Conservation (phyloP, 2,329 filamentous ascomycete species). For the Gaeumannomyces tritici region DNA sequence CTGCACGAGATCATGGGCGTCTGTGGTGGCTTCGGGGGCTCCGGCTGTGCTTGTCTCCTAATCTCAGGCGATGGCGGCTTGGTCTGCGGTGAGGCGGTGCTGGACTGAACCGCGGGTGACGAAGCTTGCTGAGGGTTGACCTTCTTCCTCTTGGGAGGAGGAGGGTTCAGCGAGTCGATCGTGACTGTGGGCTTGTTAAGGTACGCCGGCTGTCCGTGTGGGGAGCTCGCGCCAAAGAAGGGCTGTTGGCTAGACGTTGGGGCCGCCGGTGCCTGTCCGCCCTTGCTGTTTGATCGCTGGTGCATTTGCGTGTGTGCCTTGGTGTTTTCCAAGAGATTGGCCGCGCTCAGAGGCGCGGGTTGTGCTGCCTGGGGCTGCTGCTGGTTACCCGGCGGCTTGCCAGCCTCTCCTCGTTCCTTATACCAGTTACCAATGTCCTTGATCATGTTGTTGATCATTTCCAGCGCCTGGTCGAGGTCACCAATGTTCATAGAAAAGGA, state of each 20-base stretch:
- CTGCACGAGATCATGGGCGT: slow-evolving; percentile 39
- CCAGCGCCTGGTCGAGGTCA: slow-evolving; percentile 40
- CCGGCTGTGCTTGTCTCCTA: slow-evolving; percentile 23
- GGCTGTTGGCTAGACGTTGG: slow-evolving; percentile 49
- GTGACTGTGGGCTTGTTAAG: slow-evolving; percentile 41
- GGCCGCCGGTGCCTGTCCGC: slow-evolving; percentile 41
- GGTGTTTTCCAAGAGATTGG: slow-evolving; percentile 42
- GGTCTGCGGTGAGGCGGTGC: slow-evolving; percentile 33
- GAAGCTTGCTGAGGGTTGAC: slow-evolving; percentile 24
- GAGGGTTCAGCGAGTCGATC: slow-evolving; percentile 43
- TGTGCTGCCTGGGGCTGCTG: slow-evolving; percentile 17
- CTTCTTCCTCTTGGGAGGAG: slow-evolving; percentile 46
- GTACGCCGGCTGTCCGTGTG: slow-evolving; percentile 50
- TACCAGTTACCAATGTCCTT: slow-evolving; percentile 24
- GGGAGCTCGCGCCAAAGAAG: slow-evolving; percentile 47
- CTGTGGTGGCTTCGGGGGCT: slow-evolving; percentile 19
- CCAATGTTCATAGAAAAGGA: slow-evolving; percentile 39
- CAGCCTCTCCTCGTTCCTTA: neutral
- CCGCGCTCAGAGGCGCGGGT: slow-evolving; percentile 28
- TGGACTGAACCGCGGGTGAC: slow-evolving; percentile 24
- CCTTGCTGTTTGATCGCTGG: slow-evolving; percentile 33
- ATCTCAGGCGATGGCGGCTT: slow-evolving; percentile 39
- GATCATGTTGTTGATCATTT: slow-evolving; percentile 41
- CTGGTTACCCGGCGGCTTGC: slow-evolving; percentile 9
- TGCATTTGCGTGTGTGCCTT: slow-evolving; percentile 37